Evolutionary conservation across 306 rosid species (phyloP).

Genomic region (Chamaecrista fasciculata): DNA sequence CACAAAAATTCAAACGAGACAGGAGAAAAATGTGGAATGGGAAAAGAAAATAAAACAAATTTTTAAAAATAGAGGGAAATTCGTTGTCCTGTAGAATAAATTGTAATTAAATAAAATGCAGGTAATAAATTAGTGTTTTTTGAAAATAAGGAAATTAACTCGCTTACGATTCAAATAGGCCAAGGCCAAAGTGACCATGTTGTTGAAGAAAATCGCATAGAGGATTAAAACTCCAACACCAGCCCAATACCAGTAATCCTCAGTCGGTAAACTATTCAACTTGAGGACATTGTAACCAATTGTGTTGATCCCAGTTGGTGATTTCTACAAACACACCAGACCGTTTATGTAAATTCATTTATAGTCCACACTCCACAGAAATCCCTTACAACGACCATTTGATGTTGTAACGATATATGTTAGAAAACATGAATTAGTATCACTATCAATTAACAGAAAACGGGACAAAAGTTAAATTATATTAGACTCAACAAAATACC

Average conservation of each 20-base stretch:
- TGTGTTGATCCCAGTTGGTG: slow-evolving; percentile 35
- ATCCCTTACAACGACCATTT: neutral
- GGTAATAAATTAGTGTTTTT: neutral
- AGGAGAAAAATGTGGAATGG: neutral
- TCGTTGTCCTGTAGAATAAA: neutral
- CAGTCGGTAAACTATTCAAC: slow-evolving; percentile 44
- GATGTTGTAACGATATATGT: neutral
- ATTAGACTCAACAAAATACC: slow-evolving; percentile 44
- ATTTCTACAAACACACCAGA: slow-evolving; percentile 45
- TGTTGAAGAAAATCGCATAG: slow-evolving; percentile 61
- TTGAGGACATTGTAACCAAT: slow-evolving; percentile 64
- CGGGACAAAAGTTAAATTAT: neutral
- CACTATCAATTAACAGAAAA: neutral
- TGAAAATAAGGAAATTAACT: neutral
- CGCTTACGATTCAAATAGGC: slow-evolving; percentile 74
- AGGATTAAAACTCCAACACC: slow-evolving; percentile 48
- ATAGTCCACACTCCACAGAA: slow-evolving; percentile 9
- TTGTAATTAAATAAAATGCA: neutral
- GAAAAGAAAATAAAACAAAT: neutral
- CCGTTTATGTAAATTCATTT: slow-evolving; percentile 16
- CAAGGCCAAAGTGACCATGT: slow-evolving; percentile 56
- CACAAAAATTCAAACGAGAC: slow-evolving; percentile 12
- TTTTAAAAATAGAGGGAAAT: neutral
- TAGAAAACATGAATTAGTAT: neutral
- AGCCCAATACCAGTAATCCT: slow-evolving; percentile 74